Evolutionary conservation across 2,329 filamentous ascomycete genomes (phyloP), one percentile per base, ranked within the genome.

Genomic region (Emericellopsis atlantica): DNA sequence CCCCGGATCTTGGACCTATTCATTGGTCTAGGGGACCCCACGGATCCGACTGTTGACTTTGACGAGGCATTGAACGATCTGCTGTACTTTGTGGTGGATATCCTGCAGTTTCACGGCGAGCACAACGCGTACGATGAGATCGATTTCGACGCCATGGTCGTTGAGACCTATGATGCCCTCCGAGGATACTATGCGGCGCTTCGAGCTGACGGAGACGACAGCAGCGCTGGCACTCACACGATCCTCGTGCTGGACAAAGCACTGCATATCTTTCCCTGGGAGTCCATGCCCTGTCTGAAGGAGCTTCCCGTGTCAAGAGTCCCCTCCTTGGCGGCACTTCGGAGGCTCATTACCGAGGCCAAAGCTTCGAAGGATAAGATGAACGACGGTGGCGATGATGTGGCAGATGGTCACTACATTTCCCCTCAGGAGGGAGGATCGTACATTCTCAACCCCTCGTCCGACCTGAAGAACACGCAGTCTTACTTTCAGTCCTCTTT

Each of bases 81-180:
- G 23, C 73, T 98, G 4, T 96, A 95, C 62, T 96, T 96, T 55
- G 84, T 96, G 1, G 81, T 98, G 6, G 92, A 98, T 52, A 89
- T 96, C 40, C 69, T 98, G 3, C 92, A 96, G 56, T 96, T 98
- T 59, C 86, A 95, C 50, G 92, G 92, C 14, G 93, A 98, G 62
- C 76, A 80, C 37, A 98, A 96, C 55, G 92, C 93, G 0, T 95
- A 95, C 60, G 92, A 98, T 51, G 92, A 98, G 62, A 85, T 98
- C 46, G 90, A 96, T 59, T 94, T 96, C 54, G 92, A 98, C 48
- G 66, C 73, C 49, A 93, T 98, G 76, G 79, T 89, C 5, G 72
- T 96, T 32, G 88, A 95, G 51, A 86, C 85, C 0, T 74, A 87
- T 32, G 90, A 95, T 60, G 86, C 88, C 2, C 65, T 98, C 22